Evolutionary conservation across 176 grass and related monocot species (phyloP), one percentile per base, ranked within the genome.

Genomic region (Leersia perrieri): DNA sequence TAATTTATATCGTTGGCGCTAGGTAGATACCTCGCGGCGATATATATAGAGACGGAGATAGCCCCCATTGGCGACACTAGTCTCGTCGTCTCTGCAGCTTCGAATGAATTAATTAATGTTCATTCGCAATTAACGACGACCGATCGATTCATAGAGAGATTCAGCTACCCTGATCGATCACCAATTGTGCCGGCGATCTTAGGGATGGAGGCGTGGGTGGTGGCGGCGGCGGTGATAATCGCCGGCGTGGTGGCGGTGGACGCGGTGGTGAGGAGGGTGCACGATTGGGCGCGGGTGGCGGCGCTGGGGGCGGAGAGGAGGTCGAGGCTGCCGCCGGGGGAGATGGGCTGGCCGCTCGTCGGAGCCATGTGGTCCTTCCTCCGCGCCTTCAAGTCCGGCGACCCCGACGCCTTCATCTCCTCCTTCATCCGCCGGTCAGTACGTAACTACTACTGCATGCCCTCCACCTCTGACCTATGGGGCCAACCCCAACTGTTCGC

Each of bases 321-420:
- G 7, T 6, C 86, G 63, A 34, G 53, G 75, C 66, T 99, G 75
- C 92, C 96, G 79, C 92, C 96, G 61, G 92, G 96, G 12, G 88
- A 90, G 40, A 91, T 99, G 92, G 96, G 96, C 2, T 95, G 88
- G 82, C 96, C 96, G 13, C 0, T 95, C n/a, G 78, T 99, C 79
- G 92, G 92, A 71, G 90, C 73, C 88, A 99, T 99, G 92, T 86
- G 78, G 88, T 78, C 87, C 23, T 99, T 99, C 75, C 90, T 99
- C 84, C 78, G 82, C 9, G 90, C 90, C 29, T 98, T 93, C 84
- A 95, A 95, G 81, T 91, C 90, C 70, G 78, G 75, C 83, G 60
- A 88, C 7, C 96, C 96, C 0, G 96, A 98, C 84, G 44, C 88
- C 75, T 98, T 98, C 92, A 77, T 98, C 88, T 76, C 13, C 72